Conservation (phyloP, 2,329 filamentous ascomycete species). For the Tolypocladium tropicale region DNA sequence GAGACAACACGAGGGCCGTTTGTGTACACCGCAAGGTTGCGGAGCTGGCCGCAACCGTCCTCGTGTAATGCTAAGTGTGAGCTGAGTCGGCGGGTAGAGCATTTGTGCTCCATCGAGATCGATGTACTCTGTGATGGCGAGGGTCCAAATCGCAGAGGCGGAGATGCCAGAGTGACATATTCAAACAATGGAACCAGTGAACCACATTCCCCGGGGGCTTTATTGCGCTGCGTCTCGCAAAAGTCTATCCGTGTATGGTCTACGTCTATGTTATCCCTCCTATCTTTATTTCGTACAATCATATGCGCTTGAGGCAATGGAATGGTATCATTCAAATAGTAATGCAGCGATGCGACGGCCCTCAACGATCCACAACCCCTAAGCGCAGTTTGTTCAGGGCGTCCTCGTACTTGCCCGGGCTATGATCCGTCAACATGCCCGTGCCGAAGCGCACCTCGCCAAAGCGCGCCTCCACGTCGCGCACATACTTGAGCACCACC, state of each 20-base stretch:
- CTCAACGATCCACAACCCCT: conserved; percentile 28
- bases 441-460: conserved; percentile 61
- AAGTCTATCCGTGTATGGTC: background rate
- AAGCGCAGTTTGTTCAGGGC: conserved; percentile 50
- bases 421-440: conserved; percentile 68
- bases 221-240: too few relatives aligned
- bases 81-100: background rate
- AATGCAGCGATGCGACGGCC: background rate
- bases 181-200: too few relatives aligned
- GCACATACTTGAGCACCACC: conserved; percentile 59
- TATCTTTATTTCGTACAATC: background rate
- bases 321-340: background rate
- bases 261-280: background rate
- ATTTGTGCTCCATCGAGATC: too few relatives aligned
- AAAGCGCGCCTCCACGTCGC: conserved; percentile 61
- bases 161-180: background rate
- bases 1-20: too few relatives aligned
- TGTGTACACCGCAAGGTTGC: too few relatives aligned
- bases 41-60: too few relatives aligned
- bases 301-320: background rate
- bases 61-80: too few relatives aligned
- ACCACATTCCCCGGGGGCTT: too few relatives aligned
- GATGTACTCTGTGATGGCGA: too few relatives aligned
- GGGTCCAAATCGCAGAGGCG: background rate
- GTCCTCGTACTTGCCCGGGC: conserved; percentile 62